These are phyloP conservation scores for Biscutella laevigata DNA, from an alignment of 441 rosid species.

Conservation along the genomic window DNA sequence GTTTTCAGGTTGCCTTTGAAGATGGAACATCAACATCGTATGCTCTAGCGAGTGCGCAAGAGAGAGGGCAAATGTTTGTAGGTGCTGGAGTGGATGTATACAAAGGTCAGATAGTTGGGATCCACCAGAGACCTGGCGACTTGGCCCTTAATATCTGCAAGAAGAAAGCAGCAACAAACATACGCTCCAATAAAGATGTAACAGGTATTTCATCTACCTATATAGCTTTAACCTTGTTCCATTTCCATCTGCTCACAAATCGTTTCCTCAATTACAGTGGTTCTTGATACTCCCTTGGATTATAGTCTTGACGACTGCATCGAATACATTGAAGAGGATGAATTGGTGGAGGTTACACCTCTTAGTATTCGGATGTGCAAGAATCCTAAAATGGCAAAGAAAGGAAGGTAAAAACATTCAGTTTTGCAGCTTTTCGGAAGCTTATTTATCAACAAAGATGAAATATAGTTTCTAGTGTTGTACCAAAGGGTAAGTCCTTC, in stretches of 20 bases:
- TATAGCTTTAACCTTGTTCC: background rate
- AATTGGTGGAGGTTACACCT: slow-evolving; percentile 87
- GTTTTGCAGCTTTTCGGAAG: too few species aligned
- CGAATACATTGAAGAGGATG: slow-evolving; percentile 94
- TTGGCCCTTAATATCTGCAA: slow-evolving; percentile 80
- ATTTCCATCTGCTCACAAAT: slow-evolving; percentile 1
- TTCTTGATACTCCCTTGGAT: slow-evolving; percentile 72
- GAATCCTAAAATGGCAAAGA: slow-evolving; percentile 62
- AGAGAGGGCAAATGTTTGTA: slow-evolving; percentile 91
- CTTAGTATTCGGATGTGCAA: slow-evolving; percentile 76
- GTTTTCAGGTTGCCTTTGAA: slow-evolving; percentile 86
- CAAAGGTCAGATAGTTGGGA: slow-evolving; percentile 88
- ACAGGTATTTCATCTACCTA: slow-evolving; percentile 40
- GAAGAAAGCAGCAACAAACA: slow-evolving; percentile 92
- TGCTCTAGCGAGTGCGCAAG: slow-evolving; percentile 78
- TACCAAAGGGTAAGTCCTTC: too few species aligned
- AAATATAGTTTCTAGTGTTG: too few species aligned
- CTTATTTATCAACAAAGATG: too few species aligned
- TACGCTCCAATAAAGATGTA: slow-evolving; percentile 83
- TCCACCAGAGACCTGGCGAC: slow-evolving; percentile 91
- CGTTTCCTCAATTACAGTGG: slow-evolving; percentile 43
- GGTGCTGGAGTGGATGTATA: slow-evolving; percentile 73
- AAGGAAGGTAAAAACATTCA: slow-evolving; percentile 34
- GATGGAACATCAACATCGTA: slow-evolving; percentile 77
- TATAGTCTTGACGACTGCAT: slow-evolving; percentile 95